These are phyloP conservation scores for Babesia caballi DNA, from an alignment of 169 alveolate species.

Conservation along the genomic window DNA sequence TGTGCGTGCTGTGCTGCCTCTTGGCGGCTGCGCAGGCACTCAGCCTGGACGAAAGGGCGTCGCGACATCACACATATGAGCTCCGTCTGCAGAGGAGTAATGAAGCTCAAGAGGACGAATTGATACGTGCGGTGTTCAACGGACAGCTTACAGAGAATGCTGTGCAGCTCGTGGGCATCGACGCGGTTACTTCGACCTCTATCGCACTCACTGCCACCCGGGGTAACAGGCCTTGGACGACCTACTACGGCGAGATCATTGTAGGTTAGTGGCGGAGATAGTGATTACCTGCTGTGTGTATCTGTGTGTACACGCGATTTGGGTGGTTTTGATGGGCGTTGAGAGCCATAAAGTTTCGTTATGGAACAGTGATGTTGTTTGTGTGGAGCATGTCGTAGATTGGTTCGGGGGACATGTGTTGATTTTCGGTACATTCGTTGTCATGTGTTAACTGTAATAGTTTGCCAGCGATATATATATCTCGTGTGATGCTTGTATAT, in stretches of 20 bases:
- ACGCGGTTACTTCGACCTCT: conserved; percentile 43
- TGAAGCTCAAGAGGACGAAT: conserved; percentile 14
- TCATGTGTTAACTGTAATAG: no score
- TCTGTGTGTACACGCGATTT: no score
- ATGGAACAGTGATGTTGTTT: no score
- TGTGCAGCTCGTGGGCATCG: conserved; percentile 13
- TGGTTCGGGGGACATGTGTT: no score
- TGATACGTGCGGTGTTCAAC: background rate
- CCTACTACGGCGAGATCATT: conserved; percentile 54
- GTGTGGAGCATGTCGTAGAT: no score
- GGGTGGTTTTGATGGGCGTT: no score
- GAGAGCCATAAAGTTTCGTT: no score
- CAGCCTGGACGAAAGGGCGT: conserved; percentile 3
- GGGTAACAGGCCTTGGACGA: conserved; percentile 46
- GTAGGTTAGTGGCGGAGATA: no score
- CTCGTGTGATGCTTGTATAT: no score
- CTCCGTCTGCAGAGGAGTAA: conserved; percentile 21
- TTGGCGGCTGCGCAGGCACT: conserved; percentile 5
- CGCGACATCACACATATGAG: conserved; percentile 34
- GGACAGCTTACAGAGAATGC: conserved; percentile 11
- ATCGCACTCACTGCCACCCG: conserved; percentile 40
- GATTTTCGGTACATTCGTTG: no score
- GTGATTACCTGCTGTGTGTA: no score
- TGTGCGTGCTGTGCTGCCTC: conserved; percentile 4
- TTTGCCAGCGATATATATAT: no score